Base-by-base conservation (phyloP, 371 early-diverging fungal species). In the Actinomortierella wolfii region DNA sequence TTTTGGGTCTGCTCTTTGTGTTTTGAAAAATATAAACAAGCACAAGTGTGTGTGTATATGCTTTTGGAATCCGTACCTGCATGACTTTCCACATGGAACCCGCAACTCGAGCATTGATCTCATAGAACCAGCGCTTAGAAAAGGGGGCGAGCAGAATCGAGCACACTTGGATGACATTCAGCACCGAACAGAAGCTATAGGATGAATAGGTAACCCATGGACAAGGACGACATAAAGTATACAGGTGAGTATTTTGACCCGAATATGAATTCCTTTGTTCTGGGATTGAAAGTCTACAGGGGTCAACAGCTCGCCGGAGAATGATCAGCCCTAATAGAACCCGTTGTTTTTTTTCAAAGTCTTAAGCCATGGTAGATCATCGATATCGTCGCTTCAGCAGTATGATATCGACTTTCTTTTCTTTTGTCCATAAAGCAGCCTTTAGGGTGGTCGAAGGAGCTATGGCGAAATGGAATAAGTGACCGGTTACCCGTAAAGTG, bases 61-160 rank as follows among this genome's bases (percentile, higher is more conserved):
- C n/a, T n/a, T n/a, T n/a, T 41, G 4, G 13, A 21, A 20, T 6
- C 25, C 34, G 63, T 78, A 81, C 83, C 81, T 89, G 89, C 89
- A 89, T 88, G 25, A 81, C 78, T 39, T 73, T 78, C 90, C 90
- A 89, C 56, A 87, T 79, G 23, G 71, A 73, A 2, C 84, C 86
- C 17, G 83, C 82, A 0, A 88, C 64, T 18, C 68, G 63, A 1
- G 89, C 83, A 64, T 89, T 89, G 54, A 87, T 81, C 26, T 75
- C 75, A 49, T 81, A 80, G 49, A 87, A 76, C 46, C 83, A 64
- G 34, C 78, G 67, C 51, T 78, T 77, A 34, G 86, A 84, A 56
- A 86, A 82, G 1, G 87, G 87, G 26, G 70, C 62, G 43, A 86
- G 45, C 25, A 84, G 57, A 43, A 88, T 64, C 1, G 87, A 86